Conservation (phyloP, 2,329 filamentous ascomycete genomes). For the Penicillium occitanis region DNA sequence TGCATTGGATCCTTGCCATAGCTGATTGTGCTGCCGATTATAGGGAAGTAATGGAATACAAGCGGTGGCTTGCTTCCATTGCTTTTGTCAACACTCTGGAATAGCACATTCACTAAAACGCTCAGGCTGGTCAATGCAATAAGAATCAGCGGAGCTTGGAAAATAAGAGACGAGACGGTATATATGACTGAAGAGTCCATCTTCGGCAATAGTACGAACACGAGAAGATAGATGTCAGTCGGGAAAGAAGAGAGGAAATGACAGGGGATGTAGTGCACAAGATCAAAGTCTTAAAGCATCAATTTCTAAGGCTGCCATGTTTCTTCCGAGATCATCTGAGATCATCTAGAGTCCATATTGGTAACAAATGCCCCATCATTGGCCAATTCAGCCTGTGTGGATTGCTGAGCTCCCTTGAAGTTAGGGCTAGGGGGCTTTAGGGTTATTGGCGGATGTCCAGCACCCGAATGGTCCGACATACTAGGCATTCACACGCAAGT, state of each 20-base stretch:
- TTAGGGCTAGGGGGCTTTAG: constrained; percentile 2
- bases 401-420: not conserved
- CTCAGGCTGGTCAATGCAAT: not conserved
- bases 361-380: not conserved
- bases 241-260: not conserved
- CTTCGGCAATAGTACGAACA: not conserved
- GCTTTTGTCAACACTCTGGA: constrained; percentile 44
- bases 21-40: constrained; percentile 46
- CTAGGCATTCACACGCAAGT: not conserved
- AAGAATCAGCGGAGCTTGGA: not conserved
- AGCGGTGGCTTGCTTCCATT: constrained; percentile 72
- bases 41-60: constrained; percentile 77
- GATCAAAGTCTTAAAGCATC: too few species aligned
- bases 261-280: not conserved
- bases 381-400: not conserved
- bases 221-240: not conserved
- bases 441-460: not conserved
- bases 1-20: constrained; percentile 64
- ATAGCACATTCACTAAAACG: constrained; percentile 51
- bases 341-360: not conserved
- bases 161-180: not conserved
- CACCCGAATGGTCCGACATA: constrained; percentile 3
- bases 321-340: not conserved
- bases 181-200: not conserved
- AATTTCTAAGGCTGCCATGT: not conserved